Base-by-base conservation (phyloP, 257 asterid species). In the Solanum neorickii region DNA sequence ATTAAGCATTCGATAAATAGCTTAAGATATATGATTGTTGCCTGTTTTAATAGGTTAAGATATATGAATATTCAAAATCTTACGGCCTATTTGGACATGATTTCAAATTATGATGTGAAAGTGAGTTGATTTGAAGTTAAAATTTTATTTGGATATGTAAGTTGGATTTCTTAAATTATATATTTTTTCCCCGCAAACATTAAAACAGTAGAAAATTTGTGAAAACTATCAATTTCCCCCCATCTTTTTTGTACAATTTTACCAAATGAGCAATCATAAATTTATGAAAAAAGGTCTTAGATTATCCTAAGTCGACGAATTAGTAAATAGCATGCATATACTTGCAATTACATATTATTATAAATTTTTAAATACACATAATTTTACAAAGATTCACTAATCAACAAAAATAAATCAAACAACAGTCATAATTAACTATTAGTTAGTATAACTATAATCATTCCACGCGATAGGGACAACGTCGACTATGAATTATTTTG, bases 191-290 rank as follows among this genome's bases (percentile, higher is more conserved):
- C 39, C 7, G 10, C 10, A 62, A 62, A n/a, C 7, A 23, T 62
- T 2, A 62, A 62, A 62, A 62, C 2, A 1, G 2, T 4, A 20
- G 10, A 62, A 4, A 9, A 23, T 9, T 59, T 62, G 3, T 62
- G 13, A 9, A n/a, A 23, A 4, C 3, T 23, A 62, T 62, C 14
- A 23, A 4, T 4, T 23, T 0, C 3, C 0, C 0, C 2, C 5
- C 29, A 11, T 2, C 0, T 23, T 11, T 35, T 37, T 37, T 37
- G 39, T 62, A 23, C 29, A 23, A 62, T 62, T 8, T 62, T 62
- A 10, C 1, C 13, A 23, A 60, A 4, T 62, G 7, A 62, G 7
- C 31, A 23, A 23, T 0, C 70, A 2, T 62, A 62, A 41, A 9
- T 41, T 8, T 60, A 33, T 33, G 35, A 33, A 33, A 33, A 20